Base-by-base conservation (phyloP, 495 filamentous ascomycete genomes). In the Aspergillus sclerotioniger region DNA sequence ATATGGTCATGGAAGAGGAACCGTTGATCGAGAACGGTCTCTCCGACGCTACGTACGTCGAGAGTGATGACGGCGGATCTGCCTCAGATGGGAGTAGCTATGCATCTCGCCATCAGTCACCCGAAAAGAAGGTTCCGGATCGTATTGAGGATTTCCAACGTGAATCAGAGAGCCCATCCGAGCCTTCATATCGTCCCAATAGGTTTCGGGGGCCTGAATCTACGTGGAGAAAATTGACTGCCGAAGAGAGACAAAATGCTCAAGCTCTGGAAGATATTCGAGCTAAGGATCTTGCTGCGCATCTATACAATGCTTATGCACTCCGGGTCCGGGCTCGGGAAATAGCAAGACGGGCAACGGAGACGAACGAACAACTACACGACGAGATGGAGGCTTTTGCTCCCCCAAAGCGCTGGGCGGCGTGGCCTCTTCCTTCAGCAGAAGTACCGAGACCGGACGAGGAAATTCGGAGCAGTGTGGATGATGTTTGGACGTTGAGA, bases 251-350 rank as follows among this genome's bases (percentile, higher is more conserved):
- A 7, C 68, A 75, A 16, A 72, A 86, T 1, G 78, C 78, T n/a
- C 65, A 79, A 3, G 80, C 82, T 20, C 69, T 93, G 8, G 76
- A 86, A 35, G 73, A 82, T 9, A 64, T 80, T 29, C 70, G 78
- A 15, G 79, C 82, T 25, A 71, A 78, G 57, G 85, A 96, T 59
- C 74, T 95, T n/a, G 75, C 80, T 1, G 71, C 85, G 29, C 91
- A 95, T 76, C 70, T 96, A 20, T 94, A 89, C 68, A 91, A 92
- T 69, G 80, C 86, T 0, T 84, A 84, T 71, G 77, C 74, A 29
- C 68, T 91, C 45, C 88, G 85, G 63, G 71, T 69, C 13, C 68
- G 80, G 29, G 64, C 71, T 6, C 69, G 60, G 59, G 44, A 59
- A 16, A 59, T 58, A 55, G 39, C 57, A 62, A 47, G 62, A 55